Conservation (phyloP, 768 basidiomycete species). For the Coprinellus micaceus region DNA sequence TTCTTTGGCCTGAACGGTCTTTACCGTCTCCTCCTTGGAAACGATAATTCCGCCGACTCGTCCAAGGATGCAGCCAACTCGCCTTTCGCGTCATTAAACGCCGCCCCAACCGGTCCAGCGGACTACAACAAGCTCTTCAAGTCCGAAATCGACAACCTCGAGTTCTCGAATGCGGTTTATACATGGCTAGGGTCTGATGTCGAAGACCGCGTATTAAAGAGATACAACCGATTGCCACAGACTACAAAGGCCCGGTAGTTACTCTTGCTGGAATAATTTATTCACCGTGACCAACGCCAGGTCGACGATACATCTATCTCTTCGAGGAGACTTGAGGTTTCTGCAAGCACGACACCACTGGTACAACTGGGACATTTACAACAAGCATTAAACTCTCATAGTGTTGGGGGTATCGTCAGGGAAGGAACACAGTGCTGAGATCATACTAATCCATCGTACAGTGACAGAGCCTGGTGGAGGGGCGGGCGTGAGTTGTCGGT, state of each 20-base stretch:
- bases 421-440: background rate
- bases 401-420: slow-evolving; percentile 5
- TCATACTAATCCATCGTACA: slow-evolving; percentile 93
- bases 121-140: slow-evolving; percentile 90
- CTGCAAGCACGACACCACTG: background rate
- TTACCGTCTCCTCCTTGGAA: slow-evolving; percentile 89
- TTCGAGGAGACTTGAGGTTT: background rate
- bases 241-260: slow-evolving; percentile 20
- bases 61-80: slow-evolving; percentile 69
- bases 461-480: slow-evolving; percentile 71
- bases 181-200: slow-evolving; percentile 79
- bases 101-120: slow-evolving; percentile 59
- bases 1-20: slow-evolving; percentile 96
- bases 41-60: slow-evolving; percentile 81
- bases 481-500: slow-evolving; percentile 9
- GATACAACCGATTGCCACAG: slow-evolving; percentile 62
- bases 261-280: slow-evolving; percentile 9
- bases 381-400: background rate
- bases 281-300: background rate
- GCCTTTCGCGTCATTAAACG: slow-evolving; percentile 56
- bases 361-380: background rate
- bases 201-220: slow-evolving; percentile 71
- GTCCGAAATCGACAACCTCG: slow-evolving; percentile 87
- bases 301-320: background rate
- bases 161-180: slow-evolving; percentile 85